These are phyloP conservation scores for Uncinocarpus reesii DNA, from an alignment of 2,329 filamentous ascomycete genomes.

Conservation along the genomic window DNA sequence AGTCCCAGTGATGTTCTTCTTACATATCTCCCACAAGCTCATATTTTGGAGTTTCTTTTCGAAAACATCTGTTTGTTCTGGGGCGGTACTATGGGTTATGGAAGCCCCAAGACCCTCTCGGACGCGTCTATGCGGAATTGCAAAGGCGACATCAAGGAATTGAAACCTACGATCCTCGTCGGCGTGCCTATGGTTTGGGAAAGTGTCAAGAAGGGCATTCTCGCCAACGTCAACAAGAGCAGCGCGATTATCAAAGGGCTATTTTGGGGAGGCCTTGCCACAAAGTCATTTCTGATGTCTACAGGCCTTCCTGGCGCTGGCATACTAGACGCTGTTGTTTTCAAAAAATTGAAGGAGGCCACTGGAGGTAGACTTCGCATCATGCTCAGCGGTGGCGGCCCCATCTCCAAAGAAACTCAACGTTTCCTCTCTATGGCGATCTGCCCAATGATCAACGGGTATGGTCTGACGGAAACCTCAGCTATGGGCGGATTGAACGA, in stretches of 20 bases:
- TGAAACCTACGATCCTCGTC: slow-evolving; percentile 78
- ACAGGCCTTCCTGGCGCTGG: slow-evolving; percentile 46
- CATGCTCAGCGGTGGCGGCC: slow-evolving; percentile 88
- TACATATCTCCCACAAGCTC: slow-evolving; percentile 85
- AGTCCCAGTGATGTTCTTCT: slow-evolving; percentile 69
- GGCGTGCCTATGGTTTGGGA: slow-evolving; percentile 97
- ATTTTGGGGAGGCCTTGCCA: slow-evolving; percentile 60
- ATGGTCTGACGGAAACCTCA: slow-evolving; percentile 87
- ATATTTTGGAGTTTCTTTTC: slow-evolving; percentile 93
- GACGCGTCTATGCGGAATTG: slow-evolving; percentile 81
- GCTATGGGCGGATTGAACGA: slow-evolving; percentile 55
- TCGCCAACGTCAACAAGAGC: slow-evolving; percentile 63
- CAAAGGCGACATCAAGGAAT: slow-evolving; percentile 84
- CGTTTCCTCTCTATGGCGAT: slow-evolving; percentile 86
- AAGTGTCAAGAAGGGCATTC: slow-evolving; percentile 88
- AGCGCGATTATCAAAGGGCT: slow-evolving; percentile 61
- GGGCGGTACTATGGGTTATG: slow-evolving; percentile 81
- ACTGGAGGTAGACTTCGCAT: slow-evolving; percentile 83
- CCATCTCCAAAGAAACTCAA: slow-evolving; percentile 76
- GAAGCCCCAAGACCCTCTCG: slow-evolving; percentile 77
- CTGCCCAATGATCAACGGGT: slow-evolving; percentile 87
- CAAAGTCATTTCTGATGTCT: slow-evolving; percentile 51
- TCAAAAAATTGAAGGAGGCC: slow-evolving; percentile 80
- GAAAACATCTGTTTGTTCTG: slow-evolving; percentile 84
- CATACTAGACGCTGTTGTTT: slow-evolving; percentile 71